phyloP scores from a whole-genome alignment of 257 asterid genomes.

The Verbena officinalis region DNA sequence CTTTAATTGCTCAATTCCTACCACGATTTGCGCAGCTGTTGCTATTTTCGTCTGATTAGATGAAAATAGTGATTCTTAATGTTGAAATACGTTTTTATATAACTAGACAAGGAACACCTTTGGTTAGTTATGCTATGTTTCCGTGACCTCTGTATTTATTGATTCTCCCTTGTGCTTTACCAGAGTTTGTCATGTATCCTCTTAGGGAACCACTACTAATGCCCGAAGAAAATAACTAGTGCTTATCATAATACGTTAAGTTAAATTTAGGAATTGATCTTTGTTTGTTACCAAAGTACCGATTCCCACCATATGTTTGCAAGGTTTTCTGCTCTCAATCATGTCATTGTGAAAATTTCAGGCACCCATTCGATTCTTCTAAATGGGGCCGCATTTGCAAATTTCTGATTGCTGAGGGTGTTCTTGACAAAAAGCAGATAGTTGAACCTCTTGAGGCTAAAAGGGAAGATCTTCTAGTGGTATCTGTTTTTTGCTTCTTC shows the following conservation, averaged over 20 bases:
- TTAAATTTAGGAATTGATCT: not conserved
- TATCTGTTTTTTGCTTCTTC: constrained; percentile 29
- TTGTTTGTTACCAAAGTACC: not conserved
- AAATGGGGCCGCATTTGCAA: constrained; percentile 96
- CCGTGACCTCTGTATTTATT: not conserved
- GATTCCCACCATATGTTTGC: not conserved
- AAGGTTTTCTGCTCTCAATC: constrained; percentile 14
- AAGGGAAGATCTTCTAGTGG: constrained; percentile 94
- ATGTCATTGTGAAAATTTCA: constrained; percentile 35
- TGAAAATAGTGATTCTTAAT: not conserved
- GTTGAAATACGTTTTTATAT: not conserved
- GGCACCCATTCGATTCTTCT: constrained; percentile 98
- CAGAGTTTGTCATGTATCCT: constrained; percentile 12
- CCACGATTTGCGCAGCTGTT: not conserved
- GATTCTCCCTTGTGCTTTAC: not conserved
- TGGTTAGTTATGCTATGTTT: constrained; percentile 1
- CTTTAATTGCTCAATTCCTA: not conserved
- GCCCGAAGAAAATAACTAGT: constrained; percentile 11
- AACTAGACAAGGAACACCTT: not conserved
- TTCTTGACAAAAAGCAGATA: constrained; percentile 56
- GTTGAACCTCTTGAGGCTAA: constrained; percentile 90
- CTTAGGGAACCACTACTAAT: constrained; percentile 3
- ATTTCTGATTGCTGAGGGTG: constrained; percentile 65
- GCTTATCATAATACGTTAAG: not conserved
- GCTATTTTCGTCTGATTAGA: constrained; percentile 3